phyloP scores from a whole-genome alignment of 768 basidiomycete species.

The Mycena filopes region DNA sequence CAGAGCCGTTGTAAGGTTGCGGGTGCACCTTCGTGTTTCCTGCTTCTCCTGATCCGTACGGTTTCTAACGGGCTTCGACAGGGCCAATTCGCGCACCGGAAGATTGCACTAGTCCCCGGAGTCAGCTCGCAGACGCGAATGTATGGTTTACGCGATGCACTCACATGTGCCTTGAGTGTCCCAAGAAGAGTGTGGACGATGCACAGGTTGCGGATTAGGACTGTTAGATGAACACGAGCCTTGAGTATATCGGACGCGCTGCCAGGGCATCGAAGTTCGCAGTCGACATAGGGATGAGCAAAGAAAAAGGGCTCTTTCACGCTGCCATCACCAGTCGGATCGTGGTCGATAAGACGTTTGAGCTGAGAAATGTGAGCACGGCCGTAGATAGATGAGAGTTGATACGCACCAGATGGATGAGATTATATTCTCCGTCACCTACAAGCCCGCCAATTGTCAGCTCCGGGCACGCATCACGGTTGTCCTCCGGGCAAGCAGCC shows the following conservation, averaged over 20 bases:
- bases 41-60: no score
- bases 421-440: conserved; percentile 12
- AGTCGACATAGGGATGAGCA: neutral
- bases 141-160: no score
- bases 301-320: conserved; percentile 15
- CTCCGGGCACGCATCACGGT: conserved; percentile 6
- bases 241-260: neutral
- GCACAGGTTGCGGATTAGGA: no score
- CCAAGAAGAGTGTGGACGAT: no score
- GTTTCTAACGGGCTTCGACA: no score
- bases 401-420: conserved; percentile 16
- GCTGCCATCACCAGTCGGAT: conserved; percentile 11
- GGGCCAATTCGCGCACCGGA: no score
- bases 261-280: neutral
- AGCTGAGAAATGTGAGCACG: neutral
- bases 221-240: no score
- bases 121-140: no score
- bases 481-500: neutral
- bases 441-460: conserved; percentile 9
- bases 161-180: no score
- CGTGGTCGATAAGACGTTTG: neutral
- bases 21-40: no score
- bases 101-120: no score
- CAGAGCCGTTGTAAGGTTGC: no score
- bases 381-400: neutral